Evolutionary conservation across 2,329 filamentous ascomycete genomes (phyloP), one percentile per base, ranked within the genome.

Genomic region (Arthrinium puccinioides): DNA sequence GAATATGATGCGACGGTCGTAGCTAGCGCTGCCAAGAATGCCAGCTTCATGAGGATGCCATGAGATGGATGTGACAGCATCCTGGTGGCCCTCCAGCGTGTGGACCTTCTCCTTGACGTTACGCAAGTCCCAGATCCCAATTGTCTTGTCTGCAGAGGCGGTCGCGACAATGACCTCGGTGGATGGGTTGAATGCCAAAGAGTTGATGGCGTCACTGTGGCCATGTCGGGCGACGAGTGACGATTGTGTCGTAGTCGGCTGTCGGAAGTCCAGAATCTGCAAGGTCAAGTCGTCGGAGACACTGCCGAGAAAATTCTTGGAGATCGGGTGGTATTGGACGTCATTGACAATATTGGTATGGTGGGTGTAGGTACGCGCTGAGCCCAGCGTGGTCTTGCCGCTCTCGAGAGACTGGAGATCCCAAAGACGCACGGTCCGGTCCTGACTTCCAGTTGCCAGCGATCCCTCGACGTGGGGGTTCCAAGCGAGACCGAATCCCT

Each of bases 211-310:
- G 60, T 97, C 92, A 8, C 75, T 75, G 56, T 98, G 94, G 9
- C 89, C 89, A 33, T 78, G 71, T 45, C 76, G 70, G 14, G 79
- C 83, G 26, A 82, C 74, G 34, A 84, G 73, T 5, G 85, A 79
- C 1, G 87, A 79, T 46, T 74, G 76, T 44, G 76, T 78, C 38
- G 72, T 80, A 38, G 79, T 74, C 21, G 71, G 56, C 54, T 76
- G 74, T 51, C 92, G 83, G n/a, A 84, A 74, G 59, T 98, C 92
- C 42, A 97, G 74, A 42, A 98, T 84, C 61, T 96, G 87, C 43
- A 97, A 78, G 7, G 87, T 96, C 49, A 92, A 74, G 57, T 98
- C 92, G 57, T 98, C 92, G 4, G 92, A 97, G 4, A 95, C 92
- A 13, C 86, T 90, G 44, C 90, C 94, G 44, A 98, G 85, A 45